These are phyloP conservation scores for Serendipita sp. DNA, from an alignment of 768 basidiomycete species.

Conservation along the genomic window DNA sequence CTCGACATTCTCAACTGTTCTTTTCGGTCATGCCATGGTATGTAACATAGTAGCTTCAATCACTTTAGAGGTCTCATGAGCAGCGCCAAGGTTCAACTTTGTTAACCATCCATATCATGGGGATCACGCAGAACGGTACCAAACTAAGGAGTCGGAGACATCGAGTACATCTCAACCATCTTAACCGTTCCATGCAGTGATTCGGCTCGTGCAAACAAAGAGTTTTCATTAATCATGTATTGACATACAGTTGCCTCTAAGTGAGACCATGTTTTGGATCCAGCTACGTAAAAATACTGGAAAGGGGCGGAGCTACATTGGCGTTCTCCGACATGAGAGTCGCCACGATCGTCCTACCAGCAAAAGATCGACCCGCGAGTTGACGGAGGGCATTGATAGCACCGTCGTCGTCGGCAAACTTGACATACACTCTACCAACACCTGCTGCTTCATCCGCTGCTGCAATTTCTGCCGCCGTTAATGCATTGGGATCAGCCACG, in stretches of 20 bases:
- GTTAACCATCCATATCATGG: slow-evolving; percentile 84
- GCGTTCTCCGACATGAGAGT: slow-evolving; percentile 71
- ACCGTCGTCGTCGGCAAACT: slow-evolving; percentile 45
- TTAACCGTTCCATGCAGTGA: too few relatives aligned
- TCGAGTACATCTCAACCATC: too few relatives aligned
- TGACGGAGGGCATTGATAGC: slow-evolving; percentile 63
- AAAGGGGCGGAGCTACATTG: slow-evolving; percentile 64
- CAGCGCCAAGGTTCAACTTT: slow-evolving; percentile 64
- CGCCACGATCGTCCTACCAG: slow-evolving; percentile 73
- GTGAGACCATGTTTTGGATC: neutral
- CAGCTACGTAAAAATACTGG: neutral
- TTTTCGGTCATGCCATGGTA: slow-evolving; percentile 69
- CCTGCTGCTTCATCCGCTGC: slow-evolving; percentile 77
- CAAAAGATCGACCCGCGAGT: slow-evolving; percentile 79
- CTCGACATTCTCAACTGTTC: slow-evolving; percentile 84
- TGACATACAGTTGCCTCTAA: too few relatives aligned
- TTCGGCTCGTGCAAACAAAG: too few relatives aligned
- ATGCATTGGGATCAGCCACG: slow-evolving; percentile 39
- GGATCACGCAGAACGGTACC: slow-evolving; percentile 67
- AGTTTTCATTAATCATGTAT: too few relatives aligned
- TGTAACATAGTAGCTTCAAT: slow-evolving; percentile 15
- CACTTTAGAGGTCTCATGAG: too few relatives aligned
- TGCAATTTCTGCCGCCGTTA: slow-evolving; percentile 46
- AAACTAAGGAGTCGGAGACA: neutral
- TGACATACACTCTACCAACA: slow-evolving; percentile 91